A percentile compares a stretch with the other conserved stretches of the same genome.
Evolutionary conservation across 345 rosid species (phyloP).

Genomic region (Heritiera fomes): DNA sequence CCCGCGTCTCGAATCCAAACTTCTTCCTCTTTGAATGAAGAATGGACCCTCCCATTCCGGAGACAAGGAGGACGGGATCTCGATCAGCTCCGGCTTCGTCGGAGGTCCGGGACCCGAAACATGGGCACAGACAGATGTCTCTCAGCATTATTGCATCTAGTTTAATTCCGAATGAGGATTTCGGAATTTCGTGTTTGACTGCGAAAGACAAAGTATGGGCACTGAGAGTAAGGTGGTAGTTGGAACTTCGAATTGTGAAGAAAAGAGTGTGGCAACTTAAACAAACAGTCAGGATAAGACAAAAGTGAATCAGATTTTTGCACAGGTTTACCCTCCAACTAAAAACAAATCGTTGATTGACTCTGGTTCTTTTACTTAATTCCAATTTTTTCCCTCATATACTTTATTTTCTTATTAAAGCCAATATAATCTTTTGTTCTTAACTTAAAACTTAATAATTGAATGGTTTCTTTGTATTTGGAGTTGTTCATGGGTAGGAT

Average conservation of each 20-base stretch:
- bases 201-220: too few relatives aligned
- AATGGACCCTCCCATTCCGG: constrained; percentile 84
- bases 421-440: background rate
- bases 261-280: background rate
- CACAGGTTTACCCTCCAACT: too few relatives aligned
- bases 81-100: constrained; percentile 33
- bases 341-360: background rate
- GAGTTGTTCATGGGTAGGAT: too few relatives aligned
- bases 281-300: background rate
- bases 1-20: constrained; percentile 56
- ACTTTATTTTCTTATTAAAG: background rate
- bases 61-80: constrained; percentile 70
- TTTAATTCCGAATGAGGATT: background rate
- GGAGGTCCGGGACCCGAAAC: constrained; percentile 40
- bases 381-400: background rate
- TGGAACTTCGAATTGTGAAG: background rate
- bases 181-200: background rate
- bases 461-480: too few relatives aligned
- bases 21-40: constrained; percentile 63
- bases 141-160: background rate
- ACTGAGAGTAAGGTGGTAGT: background rate
- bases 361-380: background rate
- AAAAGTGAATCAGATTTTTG: background rate
- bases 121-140: constrained; percentile 46
- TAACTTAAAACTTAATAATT: too few relatives aligned